Evolutionary conservation across 2,329 filamentous ascomycete genomes (phyloP), one percentile per base, ranked within the genome.

Genomic region (Neofusicoccum cordaticola): DNA sequence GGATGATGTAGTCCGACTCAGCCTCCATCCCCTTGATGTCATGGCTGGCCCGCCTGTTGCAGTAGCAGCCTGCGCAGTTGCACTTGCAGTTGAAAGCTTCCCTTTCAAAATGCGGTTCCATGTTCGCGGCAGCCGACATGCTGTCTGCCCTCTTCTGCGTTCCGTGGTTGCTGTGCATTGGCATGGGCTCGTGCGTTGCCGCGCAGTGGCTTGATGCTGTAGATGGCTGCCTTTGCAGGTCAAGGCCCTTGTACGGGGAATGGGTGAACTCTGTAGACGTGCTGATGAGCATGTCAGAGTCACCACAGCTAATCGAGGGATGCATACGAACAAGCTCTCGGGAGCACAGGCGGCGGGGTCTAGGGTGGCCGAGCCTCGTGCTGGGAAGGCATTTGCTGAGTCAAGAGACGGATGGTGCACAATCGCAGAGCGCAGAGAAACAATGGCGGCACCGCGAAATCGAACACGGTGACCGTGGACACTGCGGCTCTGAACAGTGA

Each of bases 221-320:
- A 8, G 12, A 5, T 6, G 17, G n/a, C 13, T n/a, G 52, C 8
- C 15, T 5, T 22, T 22, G 34, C 19, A 13, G 34, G n/a, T 13
- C 19, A 17, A 15, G 22, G 9, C 34, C 4, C 27, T 19, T 27
- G 19, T 58, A 31, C 22, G 19, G 22, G 22, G 7, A 19, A 31
- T 22, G 42, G 56, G 22, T 37, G 56, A 37, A 47, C 42, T 60
- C 56, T 60, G 42, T 47, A 31, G 56, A 60, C 56, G 31, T 60
- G 56, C 56, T 37, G n/a, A 47, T 60, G 42, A 60, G 56, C 56
- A 47, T 45, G 31, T 47, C 42, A 22, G n/a, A 19, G 56, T 47
- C 56, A 47, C 12, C 42, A 60, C 5, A 47, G n/a, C 12, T 37
- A 5, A n/a, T 47, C 41, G 37, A 47, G 56, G 47, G 15, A 47